A percentile compares a stretch with the other conserved stretches of the same genome.
Conservation (phyloP, 257 asterid species). For the Solanum sitiens region DNA sequence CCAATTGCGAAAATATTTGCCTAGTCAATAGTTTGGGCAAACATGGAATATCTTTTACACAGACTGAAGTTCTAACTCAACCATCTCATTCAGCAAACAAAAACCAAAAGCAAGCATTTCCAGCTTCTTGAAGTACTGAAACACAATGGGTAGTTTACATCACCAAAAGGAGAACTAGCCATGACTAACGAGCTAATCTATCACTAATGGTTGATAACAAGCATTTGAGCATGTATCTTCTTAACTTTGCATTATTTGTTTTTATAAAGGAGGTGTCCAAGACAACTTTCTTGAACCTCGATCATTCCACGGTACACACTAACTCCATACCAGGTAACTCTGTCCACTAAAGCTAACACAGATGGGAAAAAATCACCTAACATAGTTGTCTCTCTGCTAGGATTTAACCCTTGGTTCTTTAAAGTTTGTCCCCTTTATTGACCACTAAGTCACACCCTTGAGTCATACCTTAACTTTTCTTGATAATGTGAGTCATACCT, state of each 20-base stretch:
- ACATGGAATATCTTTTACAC: neutral
- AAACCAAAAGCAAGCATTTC: neutral
- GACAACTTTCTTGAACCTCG: neutral
- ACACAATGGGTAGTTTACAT: neutral
- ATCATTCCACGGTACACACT: neutral
- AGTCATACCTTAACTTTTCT: neutral
- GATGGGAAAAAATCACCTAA: neutral
- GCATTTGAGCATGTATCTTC: neutral
- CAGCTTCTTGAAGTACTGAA: neutral
- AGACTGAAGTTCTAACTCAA: neutral
- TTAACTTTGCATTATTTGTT: neutral
- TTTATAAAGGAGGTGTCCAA: neutral
- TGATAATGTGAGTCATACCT: neutral
- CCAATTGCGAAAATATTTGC: neutral
- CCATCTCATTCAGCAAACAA: neutral
- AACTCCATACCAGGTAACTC: neutral
- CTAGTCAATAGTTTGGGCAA: neutral
- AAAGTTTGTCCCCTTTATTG: neutral
- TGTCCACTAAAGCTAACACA: neutral
- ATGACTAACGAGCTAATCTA: neutral
- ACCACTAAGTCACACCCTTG: neutral
- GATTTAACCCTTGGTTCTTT: neutral
- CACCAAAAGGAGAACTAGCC: neutral
- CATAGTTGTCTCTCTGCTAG: neutral
- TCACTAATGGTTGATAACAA: neutral